Base-by-base conservation (phyloP, 768 basidiomycete genomes). In the Coprinopsis cinerea region DNA sequence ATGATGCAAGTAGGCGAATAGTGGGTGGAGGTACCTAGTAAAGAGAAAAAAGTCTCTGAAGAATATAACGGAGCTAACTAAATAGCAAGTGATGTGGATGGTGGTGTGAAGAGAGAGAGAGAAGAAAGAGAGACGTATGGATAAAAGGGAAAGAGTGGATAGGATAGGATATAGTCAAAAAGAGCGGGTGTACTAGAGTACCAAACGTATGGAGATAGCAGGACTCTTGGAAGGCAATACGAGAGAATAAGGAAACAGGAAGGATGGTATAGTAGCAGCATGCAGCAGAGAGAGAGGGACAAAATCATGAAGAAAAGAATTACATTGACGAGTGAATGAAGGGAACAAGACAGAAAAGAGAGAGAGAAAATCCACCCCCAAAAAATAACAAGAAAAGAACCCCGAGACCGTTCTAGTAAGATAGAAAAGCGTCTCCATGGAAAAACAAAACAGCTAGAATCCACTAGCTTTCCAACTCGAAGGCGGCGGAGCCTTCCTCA, bases 391-490 rank as follows among this genome's bases (percentile, higher is more conserved):
- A 23, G 25, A 22, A 45, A 26, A 20, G 14, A 27, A 49, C 24
- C 47, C 26, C 25, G 26, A n/a, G 5, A 39, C 22, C 22, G 36
- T n/a, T n/a, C n/a, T n/a, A n/a, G n/a, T n/a, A n/a, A n/a, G n/a
- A n/a, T n/a, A n/a, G n/a, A n/a, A n/a, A n/a, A n/a, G n/a, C n/a
- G n/a, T n/a, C n/a, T n/a, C n/a, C n/a, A n/a, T n/a, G n/a, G n/a
- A 34, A 34, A n/a, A 9, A 34, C 30, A 9, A 34, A 9, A 34
- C 30, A 9, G n/a, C 30, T 6, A 30, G 26, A 34, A 51, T 36
- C 55, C 54, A 71, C 66, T 65, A 37, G 70, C 59, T 62, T 77
- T 81, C 82, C 82, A 84, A 54, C 82, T 83, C 28, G 82, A 83
- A 11, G 82, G 81, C 7, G 82, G 81, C 1, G 73, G 67, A n/a